Conservation (phyloP, 805 yeast species). For the Wickerhamomyces chaumierensis region DNA sequence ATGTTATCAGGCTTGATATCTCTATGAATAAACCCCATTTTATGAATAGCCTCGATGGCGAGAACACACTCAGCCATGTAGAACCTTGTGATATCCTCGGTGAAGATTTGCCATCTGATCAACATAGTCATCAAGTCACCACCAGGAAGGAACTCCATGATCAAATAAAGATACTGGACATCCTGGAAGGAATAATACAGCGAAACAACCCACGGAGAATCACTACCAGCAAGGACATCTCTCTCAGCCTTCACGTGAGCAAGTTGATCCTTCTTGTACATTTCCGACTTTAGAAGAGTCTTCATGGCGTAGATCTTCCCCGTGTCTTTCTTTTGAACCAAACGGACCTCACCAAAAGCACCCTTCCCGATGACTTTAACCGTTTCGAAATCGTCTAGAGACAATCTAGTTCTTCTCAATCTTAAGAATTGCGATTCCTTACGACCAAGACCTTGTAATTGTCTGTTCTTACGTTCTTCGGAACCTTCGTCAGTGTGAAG, state of each 20-base stretch:
- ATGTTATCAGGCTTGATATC: conserved; percentile 97
- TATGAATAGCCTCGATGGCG: conserved; percentile 88
- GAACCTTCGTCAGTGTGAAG: conserved; percentile 58
- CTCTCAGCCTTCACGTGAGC: conserved; percentile 94
- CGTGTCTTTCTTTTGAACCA: conserved; percentile 90
- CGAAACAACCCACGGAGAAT: conserved; percentile 94
- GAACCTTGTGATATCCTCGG: conserved; percentile 92
- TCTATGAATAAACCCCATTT: conserved; percentile 91
- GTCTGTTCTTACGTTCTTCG: conserved; percentile 59
- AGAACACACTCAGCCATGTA: conserved; percentile 95
- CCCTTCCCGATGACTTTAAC: conserved; percentile 99
- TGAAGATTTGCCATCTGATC: conserved; percentile 85
- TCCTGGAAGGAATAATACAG: conserved; percentile 93
- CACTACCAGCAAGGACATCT: conserved; percentile 88
- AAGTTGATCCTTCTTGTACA: conserved; percentile 86
- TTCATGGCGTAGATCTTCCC: conserved; percentile 93
- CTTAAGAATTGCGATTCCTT: conserved; percentile 84
- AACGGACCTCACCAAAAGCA: conserved; percentile 95
- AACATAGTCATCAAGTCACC: conserved; percentile 94
- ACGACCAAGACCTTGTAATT: conserved; percentile 70
- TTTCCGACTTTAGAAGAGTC: conserved; percentile 72
- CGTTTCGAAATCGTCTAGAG: conserved; percentile 89
- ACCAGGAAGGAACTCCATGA: conserved; percentile 99
- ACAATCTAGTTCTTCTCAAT: conserved; percentile 81
- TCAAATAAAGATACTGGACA: conserved; percentile 76